These are phyloP conservation scores for Pyrrhoderma lamaoense DNA, from an alignment of 1,284 basidiomycete genomes.

Conservation along the genomic window DNA sequence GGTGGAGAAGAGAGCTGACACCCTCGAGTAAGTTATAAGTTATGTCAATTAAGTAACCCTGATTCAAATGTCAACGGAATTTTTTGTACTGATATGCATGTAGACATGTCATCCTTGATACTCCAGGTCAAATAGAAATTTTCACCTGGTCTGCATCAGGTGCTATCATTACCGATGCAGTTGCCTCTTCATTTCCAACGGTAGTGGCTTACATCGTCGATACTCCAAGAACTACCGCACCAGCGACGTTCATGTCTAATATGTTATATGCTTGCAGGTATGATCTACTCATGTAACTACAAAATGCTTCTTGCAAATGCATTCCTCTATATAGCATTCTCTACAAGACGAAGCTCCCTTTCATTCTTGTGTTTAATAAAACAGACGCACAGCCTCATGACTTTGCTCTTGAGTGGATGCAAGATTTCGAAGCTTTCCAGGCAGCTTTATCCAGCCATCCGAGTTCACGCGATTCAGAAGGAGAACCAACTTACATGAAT, in stretches of 20 bases:
- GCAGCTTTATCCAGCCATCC: constrained; percentile 59
- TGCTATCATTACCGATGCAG: constrained; percentile 97
- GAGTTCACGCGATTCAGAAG: constrained; percentile 69
- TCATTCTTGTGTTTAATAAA: constrained; percentile 99
- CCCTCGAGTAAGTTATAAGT: constrained; percentile 70
- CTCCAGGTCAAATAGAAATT: constrained; percentile 99
- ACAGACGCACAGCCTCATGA: constrained; percentile 85
- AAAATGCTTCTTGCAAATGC: constrained; percentile 2
- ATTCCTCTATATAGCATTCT: constrained; percentile 91
- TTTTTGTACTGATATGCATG: not conserved
- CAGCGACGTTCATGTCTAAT: constrained; percentile 99
- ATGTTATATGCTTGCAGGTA: constrained; percentile 98
- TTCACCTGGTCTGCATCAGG: constrained; percentile 99
- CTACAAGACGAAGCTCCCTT: constrained; percentile 97
- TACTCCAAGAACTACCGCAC: constrained; percentile 90
- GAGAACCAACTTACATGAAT: constrained; percentile 96
- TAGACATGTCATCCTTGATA: constrained; percentile 93
- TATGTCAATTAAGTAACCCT: too few relatives aligned
- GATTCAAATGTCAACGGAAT: not conserved
- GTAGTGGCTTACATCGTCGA: constrained; percentile 97
- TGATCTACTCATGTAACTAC: too few relatives aligned
- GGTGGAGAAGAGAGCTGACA: constrained; percentile 85
- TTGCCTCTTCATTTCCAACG: constrained; percentile 88
- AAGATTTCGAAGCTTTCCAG: constrained; percentile 90
- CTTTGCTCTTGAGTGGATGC: constrained; percentile 98